These are phyloP conservation scores for Phyllosticta citriasiana DNA, from an alignment of 2,329 filamentous ascomycete genomes.

Conservation along the genomic window DNA sequence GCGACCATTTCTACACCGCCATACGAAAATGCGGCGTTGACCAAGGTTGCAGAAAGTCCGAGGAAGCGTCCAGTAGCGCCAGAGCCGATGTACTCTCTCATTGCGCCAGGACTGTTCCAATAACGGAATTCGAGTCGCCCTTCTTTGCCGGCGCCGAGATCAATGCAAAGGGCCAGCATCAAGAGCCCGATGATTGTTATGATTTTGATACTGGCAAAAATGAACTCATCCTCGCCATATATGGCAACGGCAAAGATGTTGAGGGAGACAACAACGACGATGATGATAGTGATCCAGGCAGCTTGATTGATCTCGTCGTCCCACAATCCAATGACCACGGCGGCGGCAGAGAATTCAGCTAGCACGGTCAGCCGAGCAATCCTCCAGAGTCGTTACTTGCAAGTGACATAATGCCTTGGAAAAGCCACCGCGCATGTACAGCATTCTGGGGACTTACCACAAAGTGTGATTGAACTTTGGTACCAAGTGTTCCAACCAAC, in stretches of 20 bases:
- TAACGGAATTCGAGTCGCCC: constrained; percentile 54
- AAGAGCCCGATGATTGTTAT: constrained; percentile 37
- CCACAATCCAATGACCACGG: constrained; percentile 34
- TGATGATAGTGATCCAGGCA: constrained; percentile 14
- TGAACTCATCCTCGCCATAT: constrained; percentile 36
- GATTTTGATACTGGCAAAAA: constrained; percentile 35
- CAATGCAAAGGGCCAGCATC: constrained; percentile 21
- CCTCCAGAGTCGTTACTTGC: constrained; percentile 1
- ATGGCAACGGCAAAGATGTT: constrained; percentile 11
- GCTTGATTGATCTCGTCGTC: constrained; percentile 12
- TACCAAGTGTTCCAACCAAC: constrained; percentile 7
- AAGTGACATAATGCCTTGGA: constrained; percentile 5
- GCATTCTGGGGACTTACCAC: background rate
- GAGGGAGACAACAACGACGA: constrained; percentile 11
- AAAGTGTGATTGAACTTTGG: constrained; percentile 6
- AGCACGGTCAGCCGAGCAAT: background rate
- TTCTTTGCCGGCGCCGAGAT: constrained; percentile 38
- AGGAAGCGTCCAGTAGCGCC: constrained; percentile 42
- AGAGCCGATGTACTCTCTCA: constrained; percentile 51
- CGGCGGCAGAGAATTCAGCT: constrained; percentile 33
- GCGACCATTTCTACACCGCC: constrained; percentile 27
- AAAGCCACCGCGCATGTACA: background rate
- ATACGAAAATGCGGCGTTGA: constrained; percentile 34
- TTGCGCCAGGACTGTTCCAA: constrained; percentile 45
- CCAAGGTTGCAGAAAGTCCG: constrained; percentile 24